These are phyloP conservation scores for Cyclaneusma minus DNA, from an alignment of 2,329 filamentous ascomycete genomes.

Conservation along the genomic window DNA sequence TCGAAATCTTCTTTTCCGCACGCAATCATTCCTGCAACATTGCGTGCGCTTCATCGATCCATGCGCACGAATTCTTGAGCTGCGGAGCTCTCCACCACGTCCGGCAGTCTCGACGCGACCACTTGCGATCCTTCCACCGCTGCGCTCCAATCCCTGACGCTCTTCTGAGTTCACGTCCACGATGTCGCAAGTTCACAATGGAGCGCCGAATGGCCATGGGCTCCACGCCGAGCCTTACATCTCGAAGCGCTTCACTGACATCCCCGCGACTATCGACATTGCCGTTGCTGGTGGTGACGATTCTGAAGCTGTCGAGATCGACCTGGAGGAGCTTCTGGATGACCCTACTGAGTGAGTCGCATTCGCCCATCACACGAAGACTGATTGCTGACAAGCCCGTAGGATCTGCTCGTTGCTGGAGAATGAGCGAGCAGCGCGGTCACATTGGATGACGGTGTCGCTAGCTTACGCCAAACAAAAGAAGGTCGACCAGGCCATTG, in stretches of 20 bases:
- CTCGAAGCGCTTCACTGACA: conserved; percentile 41
- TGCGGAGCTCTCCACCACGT: too few species aligned
- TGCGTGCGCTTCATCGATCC: too few species aligned
- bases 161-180: conserved; percentile 1
- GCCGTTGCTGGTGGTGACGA: conserved; percentile 49
- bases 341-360: conserved; percentile 88
- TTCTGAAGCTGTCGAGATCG: conserved; percentile 70
- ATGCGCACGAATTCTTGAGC: too few species aligned
- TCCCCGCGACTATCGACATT: conserved; percentile 50
- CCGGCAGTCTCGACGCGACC: too few species aligned
- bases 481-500: conserved; percentile 73
- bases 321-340: conserved; percentile 78
- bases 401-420: conserved; percentile 91
- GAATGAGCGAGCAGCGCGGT: conserved; percentile 80
- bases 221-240: conserved; percentile 5
- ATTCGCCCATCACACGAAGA: too few species aligned
- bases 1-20: too few species aligned
- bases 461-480: conserved; percentile 92
- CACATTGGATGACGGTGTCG: conserved; percentile 96
- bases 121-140: too few species aligned
- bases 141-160: too few species aligned
- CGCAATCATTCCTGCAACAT: too few species aligned
- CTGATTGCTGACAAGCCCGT: too few species aligned
- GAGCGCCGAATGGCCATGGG: conserved; percentile 14
- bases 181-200: conserved; percentile 13